These are phyloP conservation scores for Epichloe gansuensis DNA, from an alignment of 2,329 filamentous ascomycete species.

Conservation along the genomic window DNA sequence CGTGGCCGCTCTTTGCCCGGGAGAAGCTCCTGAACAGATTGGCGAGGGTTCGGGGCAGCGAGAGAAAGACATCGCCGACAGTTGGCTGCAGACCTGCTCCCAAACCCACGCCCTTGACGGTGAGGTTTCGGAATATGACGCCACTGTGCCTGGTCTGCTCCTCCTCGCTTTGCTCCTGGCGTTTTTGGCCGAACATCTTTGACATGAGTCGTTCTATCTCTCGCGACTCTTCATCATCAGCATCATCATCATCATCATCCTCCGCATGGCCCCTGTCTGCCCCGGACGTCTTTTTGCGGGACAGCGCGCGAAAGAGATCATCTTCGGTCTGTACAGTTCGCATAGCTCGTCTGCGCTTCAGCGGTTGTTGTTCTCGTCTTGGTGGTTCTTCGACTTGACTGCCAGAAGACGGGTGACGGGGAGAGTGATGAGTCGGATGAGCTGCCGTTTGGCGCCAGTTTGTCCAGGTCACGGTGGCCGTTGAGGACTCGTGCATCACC, in stretches of 20 bases:
- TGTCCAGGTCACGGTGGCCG: not conserved
- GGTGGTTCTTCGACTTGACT: not conserved
- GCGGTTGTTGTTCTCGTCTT: conserved; percentile 1
- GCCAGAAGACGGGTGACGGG: not conserved
- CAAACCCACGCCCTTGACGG: conserved; percentile 56
- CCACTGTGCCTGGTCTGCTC: conserved; percentile 59
- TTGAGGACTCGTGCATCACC: not conserved
- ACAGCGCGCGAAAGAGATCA: conserved; percentile 37
- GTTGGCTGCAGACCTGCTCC: conserved; percentile 43
- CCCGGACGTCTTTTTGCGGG: conserved; percentile 32
- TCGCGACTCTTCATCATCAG: conserved; percentile 26
- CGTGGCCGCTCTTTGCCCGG: too few species aligned
- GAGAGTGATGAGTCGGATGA: not conserved
- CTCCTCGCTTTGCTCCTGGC: conserved; percentile 54
- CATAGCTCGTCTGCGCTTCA: conserved; percentile 15
- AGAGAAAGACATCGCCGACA: conserved; percentile 53
- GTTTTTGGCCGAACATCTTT: conserved; percentile 54
- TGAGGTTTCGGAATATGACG: conserved; percentile 58
- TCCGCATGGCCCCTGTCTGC: conserved; percentile 19
- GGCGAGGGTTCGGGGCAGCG: conserved; percentile 34
- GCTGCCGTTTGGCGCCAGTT: not conserved
- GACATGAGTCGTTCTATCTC: conserved; percentile 54
- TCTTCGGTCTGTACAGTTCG: conserved; percentile 31
- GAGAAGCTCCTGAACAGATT: conserved; percentile 31
- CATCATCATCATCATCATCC: conserved; percentile 19